Evolutionary conservation across 768 basidiomycete genomes (phyloP).

Genomic region (Cystobasidium onofrii): DNA sequence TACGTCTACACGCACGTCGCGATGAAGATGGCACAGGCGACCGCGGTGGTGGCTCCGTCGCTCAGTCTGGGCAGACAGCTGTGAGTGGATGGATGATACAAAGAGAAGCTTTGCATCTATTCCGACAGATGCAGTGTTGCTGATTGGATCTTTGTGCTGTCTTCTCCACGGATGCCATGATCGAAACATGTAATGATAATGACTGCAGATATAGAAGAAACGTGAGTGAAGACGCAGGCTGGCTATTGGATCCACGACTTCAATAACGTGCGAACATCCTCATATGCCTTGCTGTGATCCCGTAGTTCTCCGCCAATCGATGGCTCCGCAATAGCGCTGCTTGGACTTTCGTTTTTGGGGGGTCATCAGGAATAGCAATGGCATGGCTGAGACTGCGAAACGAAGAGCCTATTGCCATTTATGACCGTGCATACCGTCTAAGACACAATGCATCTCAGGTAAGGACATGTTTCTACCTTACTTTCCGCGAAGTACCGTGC

Average conservation of each 20-base stretch:
- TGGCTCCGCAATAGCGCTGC: slow-evolving; percentile 29
- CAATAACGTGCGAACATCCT: no score
- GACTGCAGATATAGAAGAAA: slow-evolving; percentile 15
- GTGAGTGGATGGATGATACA: not conserved
- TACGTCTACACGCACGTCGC: slow-evolving; percentile 29
- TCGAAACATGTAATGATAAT: not conserved
- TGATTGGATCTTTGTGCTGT: not conserved
- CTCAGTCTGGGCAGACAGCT: slow-evolving; percentile 12
- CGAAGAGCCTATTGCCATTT: slow-evolving; percentile 24
- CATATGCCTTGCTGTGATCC: not conserved
- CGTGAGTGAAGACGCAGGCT: not conserved
- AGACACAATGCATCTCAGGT: slow-evolving; percentile 11
- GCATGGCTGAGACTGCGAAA: slow-evolving; percentile 18
- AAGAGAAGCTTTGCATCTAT: no score
- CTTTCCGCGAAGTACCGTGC: no score
- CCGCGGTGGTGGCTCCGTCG: slow-evolving; percentile 14
- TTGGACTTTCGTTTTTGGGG: slow-evolving; percentile 24
- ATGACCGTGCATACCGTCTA: slow-evolving; percentile 20
- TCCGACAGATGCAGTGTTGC: not conserved
- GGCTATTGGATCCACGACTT: no score
- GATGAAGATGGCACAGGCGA: slow-evolving; percentile 28
- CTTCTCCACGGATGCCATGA: not conserved
- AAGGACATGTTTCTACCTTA: not conserved
- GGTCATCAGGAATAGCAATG: slow-evolving; percentile 21
- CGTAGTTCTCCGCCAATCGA: slow-evolving; percentile 26